phyloP scores from a whole-genome alignment of 2,329 filamentous ascomycete species.

The Epicoccum nigrum region DNA sequence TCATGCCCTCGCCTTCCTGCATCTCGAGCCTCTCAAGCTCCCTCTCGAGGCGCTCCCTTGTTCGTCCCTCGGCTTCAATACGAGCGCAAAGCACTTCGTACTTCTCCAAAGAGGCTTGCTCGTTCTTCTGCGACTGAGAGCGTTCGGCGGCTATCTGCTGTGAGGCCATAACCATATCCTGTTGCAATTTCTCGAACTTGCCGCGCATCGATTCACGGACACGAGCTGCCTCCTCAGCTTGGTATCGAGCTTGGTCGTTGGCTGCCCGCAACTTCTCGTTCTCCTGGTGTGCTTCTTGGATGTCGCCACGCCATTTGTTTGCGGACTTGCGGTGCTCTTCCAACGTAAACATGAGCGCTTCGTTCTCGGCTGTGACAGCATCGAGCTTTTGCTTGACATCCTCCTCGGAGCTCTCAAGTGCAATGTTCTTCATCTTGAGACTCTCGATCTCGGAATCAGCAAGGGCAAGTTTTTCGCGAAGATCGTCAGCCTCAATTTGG shows the following conservation, averaged over 20 bases:
- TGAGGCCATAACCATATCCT: constrained; percentile 81
- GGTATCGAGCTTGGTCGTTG: constrained; percentile 74
- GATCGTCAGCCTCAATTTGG: constrained; percentile 50
- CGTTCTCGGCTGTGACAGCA: constrained; percentile 64
- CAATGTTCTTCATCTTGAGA: constrained; percentile 54
- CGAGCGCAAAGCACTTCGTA: constrained; percentile 62
- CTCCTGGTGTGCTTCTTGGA: constrained; percentile 57
- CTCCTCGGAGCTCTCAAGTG: constrained; percentile 46
- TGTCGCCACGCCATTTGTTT: constrained; percentile 64
- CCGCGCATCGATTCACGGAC: constrained; percentile 82
- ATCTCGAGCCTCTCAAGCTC: constrained; percentile 54
- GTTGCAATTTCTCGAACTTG: constrained; percentile 84
- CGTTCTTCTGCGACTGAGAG: constrained; percentile 73
- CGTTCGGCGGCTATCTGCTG: constrained; percentile 84
- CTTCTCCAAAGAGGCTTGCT: constrained; percentile 61
- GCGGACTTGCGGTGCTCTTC: constrained; percentile 68
- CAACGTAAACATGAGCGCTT: constrained; percentile 64
- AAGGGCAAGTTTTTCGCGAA: constrained; percentile 58
- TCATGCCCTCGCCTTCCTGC: constrained; percentile 76
- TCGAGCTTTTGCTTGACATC: constrained; percentile 59
- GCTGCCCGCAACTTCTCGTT: constrained; percentile 75
- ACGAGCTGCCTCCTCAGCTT: constrained; percentile 84
- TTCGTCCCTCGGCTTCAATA: constrained; percentile 53
- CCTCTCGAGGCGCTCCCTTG: constrained; percentile 53
- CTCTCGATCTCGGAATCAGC: constrained; percentile 64